A percentile compares a stretch with the other conserved stretches of the same genome.
Evolutionary conservation across 306 rosid species (phyloP).

Genomic region (Prunus campanulata): DNA sequence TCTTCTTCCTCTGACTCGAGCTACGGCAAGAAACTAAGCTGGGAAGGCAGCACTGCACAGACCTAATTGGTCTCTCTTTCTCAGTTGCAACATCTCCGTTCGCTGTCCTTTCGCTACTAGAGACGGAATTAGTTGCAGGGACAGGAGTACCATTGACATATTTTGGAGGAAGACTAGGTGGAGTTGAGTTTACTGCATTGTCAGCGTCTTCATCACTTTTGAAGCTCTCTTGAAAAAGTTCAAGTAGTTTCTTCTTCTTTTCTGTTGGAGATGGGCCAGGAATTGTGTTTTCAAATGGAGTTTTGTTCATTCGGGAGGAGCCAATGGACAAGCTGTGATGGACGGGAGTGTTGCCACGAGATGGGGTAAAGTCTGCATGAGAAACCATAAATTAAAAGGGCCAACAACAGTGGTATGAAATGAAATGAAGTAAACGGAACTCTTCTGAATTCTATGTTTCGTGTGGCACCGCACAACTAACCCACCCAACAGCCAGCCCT

Average conservation of each 20-base stretch:
- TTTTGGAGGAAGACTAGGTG: slow-evolving; percentile 40
- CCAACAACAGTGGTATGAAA: neutral
- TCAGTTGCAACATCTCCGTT: slow-evolving; percentile 28
- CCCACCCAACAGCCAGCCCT: neutral
- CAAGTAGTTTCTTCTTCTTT: slow-evolving; percentile 65
- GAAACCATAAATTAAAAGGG: slow-evolving; percentile 4
- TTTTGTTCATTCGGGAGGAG: slow-evolving; percentile 31
- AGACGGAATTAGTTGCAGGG: slow-evolving; percentile 44
- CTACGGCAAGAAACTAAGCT: slow-evolving; percentile 67
- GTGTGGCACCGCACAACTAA: neutral
- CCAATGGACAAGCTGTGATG: slow-evolving; percentile 36
- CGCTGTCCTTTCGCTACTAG: slow-evolving; percentile 59
- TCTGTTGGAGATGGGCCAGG: slow-evolving; percentile 48
- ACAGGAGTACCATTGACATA: slow-evolving; percentile 46
- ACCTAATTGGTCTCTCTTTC: slow-evolving; percentile 41
- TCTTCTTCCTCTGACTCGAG: slow-evolving; percentile 69
- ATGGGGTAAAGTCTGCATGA: slow-evolving; percentile 74
- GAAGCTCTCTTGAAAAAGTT: slow-evolving; percentile 69
- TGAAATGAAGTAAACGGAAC: neutral
- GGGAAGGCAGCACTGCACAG: slow-evolving; percentile 72
- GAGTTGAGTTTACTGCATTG: slow-evolving; percentile 34
- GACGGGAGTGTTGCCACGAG: slow-evolving; percentile 77
- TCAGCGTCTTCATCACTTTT: slow-evolving; percentile 24
- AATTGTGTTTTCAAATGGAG: slow-evolving; percentile 28
- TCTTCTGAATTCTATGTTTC: slow-evolving; percentile 11